Base-by-base conservation (phyloP, 345 rosid species). In the Moringa oleifera region DNA sequence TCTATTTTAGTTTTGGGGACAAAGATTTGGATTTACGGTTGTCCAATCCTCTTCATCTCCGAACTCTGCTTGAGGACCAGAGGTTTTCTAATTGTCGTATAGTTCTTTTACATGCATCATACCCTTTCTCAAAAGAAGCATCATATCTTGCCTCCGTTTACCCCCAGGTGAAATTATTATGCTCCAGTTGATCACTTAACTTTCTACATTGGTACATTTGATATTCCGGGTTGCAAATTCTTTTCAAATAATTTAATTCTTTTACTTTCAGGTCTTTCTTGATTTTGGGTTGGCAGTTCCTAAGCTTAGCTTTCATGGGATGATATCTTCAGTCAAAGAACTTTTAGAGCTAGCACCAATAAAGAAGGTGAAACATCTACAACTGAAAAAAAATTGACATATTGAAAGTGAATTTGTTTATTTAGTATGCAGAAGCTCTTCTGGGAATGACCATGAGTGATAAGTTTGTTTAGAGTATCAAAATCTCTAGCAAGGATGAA, bases 231-330 rank as follows among this genome's bases (percentile, higher is more conserved):
- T 53, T 28, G 55, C 20, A 23, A 58, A 19, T 57, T 23, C 46
- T 20, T 20, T 61, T 24, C 53, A 52, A 57, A 62, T 69, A 61
- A 65, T 66, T 22, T 51, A 45, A 23, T 59, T 62, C 54, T 58
- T 47, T 68, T 57, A 36, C 64, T 72, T 63, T 50, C 78, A 93
- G 97, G 92, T 90, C 31, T 88, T 78, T 79, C 97, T 94, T 62
- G 99, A 94, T 66, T 88, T 94, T 63, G 97, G 99, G n/a, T 81
- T 94, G 71, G 95, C 95, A 2, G 67, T 90, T 79, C 99, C 97
- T 25, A 87, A 94, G 79, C 95, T 94, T 57, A 94, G 95, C 65
- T 75, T 73, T 36, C 86, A 86, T 21, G 99, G 97, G 56, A 94
- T 94, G 97, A 79, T 75, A 65, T 85, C 97, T 58, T 82, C 95